A percentile compares a stretch with the other conserved stretches of the same genome.
phyloP scores from a whole-genome alignment of 2,329 filamentous ascomycete species.

The Talaromyces islandicus region DNA sequence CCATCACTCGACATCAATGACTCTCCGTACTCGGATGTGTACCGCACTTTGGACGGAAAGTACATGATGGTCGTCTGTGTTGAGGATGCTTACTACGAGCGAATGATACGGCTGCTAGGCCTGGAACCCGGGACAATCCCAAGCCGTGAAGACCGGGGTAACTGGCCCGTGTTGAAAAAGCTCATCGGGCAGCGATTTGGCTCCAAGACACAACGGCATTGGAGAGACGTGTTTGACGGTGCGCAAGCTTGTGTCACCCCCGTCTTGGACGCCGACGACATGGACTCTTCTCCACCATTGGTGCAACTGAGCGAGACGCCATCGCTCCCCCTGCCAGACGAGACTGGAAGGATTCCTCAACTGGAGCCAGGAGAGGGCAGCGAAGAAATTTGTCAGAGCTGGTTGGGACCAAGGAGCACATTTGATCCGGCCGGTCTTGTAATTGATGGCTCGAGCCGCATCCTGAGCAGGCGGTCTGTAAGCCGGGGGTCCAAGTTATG shows the following conservation, averaged over 20 bases:
- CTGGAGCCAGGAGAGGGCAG: background rate
- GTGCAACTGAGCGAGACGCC: slow-evolving; percentile 8
- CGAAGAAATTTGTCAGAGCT: slow-evolving; percentile 3
- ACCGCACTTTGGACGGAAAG: slow-evolving; percentile 6
- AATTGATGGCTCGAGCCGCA: background rate
- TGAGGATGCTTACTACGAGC: slow-evolving; percentile 5
- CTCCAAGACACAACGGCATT: slow-evolving; percentile 2
- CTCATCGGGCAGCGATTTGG: slow-evolving; percentile 1
- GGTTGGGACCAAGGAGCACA: background rate
- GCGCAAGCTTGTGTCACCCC: slow-evolving; percentile 7
- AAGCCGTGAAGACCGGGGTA: background rate
- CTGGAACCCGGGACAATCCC: background rate
- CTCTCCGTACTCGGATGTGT: slow-evolving; percentile 8
- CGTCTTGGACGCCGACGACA: slow-evolving; percentile 7
- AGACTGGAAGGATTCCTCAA: background rate
- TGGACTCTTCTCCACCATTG: background rate
- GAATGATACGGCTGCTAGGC: slow-evolving; percentile 4
- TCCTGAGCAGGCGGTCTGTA: background rate
- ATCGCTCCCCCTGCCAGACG: background rate
- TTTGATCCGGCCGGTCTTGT: background rate
- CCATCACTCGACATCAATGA: slow-evolving; percentile 5
- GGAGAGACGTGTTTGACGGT: slow-evolving; percentile 6
- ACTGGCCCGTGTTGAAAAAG: slow-evolving; percentile 7
- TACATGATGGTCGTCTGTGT: slow-evolving; percentile 9
- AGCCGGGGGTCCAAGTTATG: background rate